phyloP scores from a whole-genome alignment of 257 asterid genomes.

The Ajuga chamaepitys region DNA sequence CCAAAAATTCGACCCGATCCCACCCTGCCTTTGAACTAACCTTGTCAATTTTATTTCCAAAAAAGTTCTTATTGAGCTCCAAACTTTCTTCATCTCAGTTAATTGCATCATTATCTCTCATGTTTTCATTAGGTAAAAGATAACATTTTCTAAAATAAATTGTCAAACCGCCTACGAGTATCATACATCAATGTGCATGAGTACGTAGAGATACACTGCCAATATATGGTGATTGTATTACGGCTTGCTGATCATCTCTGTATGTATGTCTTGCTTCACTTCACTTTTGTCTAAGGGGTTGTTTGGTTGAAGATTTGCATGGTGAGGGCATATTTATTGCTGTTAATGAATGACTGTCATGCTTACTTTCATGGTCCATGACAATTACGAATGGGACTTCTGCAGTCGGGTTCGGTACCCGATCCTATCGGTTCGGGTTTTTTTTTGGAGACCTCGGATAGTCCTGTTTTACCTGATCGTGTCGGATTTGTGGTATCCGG shows the following conservation, averaged over 20 bases:
- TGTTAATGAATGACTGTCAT: not conserved
- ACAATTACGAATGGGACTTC: not conserved
- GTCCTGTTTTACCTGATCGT: too few relatives aligned
- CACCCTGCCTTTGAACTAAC: slow-evolving; percentile 5
- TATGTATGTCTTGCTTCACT: not conserved
- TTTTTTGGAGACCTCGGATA: too few relatives aligned
- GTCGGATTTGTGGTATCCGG: too few relatives aligned
- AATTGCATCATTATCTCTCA: not conserved
- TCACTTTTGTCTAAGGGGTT: not conserved
- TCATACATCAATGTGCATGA: not conserved
- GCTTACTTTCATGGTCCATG: not conserved
- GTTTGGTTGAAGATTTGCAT: not conserved
- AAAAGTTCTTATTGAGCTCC: not conserved
- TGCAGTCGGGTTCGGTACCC: too few relatives aligned
- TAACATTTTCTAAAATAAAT: too few relatives aligned
- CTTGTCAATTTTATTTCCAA: not conserved
- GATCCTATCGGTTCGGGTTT: too few relatives aligned
- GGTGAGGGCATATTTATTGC: not conserved
- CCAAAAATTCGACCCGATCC: too few relatives aligned
- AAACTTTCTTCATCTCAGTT: not conserved
- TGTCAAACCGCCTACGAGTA: not conserved
- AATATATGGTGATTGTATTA: not conserved
- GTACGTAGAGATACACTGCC: not conserved
- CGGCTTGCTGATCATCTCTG: not conserved
- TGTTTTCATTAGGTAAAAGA: not conserved